A percentile compares a stretch with the other conserved stretches of the same genome.
Conservation (phyloP, 306 rosid genomes). For the Vicia villosa region DNA sequence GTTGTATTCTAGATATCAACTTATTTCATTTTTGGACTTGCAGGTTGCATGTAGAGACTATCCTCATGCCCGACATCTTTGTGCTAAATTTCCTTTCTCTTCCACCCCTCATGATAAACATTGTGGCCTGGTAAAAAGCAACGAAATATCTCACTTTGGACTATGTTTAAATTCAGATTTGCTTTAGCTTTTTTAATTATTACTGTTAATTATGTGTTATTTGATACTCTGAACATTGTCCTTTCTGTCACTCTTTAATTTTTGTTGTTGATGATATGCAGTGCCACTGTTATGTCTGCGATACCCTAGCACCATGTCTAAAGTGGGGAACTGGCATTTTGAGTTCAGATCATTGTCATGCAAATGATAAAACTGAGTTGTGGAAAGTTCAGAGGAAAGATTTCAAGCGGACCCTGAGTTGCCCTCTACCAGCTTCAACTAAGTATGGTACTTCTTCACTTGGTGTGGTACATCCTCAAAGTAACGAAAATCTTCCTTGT, state of each 20-base stretch:
- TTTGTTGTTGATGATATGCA: slow-evolving; percentile 46
- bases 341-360: slow-evolving; percentile 68
- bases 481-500: slow-evolving; percentile 26
- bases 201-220: slow-evolving; percentile 8
- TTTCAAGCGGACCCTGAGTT: slow-evolving; percentile 41
- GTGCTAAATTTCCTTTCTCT: slow-evolving; percentile 67
- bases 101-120: slow-evolving; percentile 65
- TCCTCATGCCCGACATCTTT: slow-evolving; percentile 80
- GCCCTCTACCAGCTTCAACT: slow-evolving; percentile 45
- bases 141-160: slow-evolving; percentile 25
- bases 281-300: slow-evolving; percentile 93
- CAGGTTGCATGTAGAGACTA: slow-evolving; percentile 90
- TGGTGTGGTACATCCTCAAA: slow-evolving; percentile 26
- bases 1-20: slow-evolving; percentile 21
- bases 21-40: slow-evolving; percentile 34
- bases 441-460: slow-evolving; percentile 23
- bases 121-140: slow-evolving; percentile 56
- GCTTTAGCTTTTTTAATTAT: neutral
- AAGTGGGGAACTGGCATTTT: slow-evolving; percentile 55
- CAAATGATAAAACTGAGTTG: slow-evolving; percentile 58
- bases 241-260: slow-evolving; percentile 17
- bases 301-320: slow-evolving; percentile 70
- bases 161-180: slow-evolving; percentile 8
- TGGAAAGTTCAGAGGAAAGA: slow-evolving; percentile 62
- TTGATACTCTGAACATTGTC: slow-evolving; percentile 11